A percentile compares a stretch with the other conserved stretches of the same genome.
Evolutionary conservation across 2,329 filamentous ascomycete species (phyloP).

Genomic region (Clarireedia monteithiana): DNA sequence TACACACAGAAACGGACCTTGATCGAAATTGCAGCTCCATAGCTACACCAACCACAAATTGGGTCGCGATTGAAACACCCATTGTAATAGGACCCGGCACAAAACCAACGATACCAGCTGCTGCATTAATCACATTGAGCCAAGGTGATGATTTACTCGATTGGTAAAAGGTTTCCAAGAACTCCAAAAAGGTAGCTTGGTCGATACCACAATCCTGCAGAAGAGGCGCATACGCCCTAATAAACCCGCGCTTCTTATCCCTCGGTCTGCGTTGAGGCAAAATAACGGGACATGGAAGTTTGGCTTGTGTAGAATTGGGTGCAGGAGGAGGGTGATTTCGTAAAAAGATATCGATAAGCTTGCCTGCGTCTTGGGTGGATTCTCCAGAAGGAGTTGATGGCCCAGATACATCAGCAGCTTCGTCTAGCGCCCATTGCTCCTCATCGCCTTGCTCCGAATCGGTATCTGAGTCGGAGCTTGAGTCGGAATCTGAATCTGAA

Average conservation of each 20-base stretch:
- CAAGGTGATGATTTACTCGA: slow-evolving; percentile 33
- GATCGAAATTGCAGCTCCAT: slow-evolving; percentile 29
- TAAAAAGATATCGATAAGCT: slow-evolving; percentile 17
- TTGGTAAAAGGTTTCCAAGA: slow-evolving; percentile 40
- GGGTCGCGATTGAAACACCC: slow-evolving; percentile 36
- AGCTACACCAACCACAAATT: slow-evolving; percentile 35
- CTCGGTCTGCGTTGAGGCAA: slow-evolving; percentile 44
- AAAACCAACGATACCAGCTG: slow-evolving; percentile 29
- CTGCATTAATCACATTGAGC: slow-evolving; percentile 35
- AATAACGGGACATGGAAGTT: slow-evolving; percentile 39
- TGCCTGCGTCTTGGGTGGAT: slow-evolving; percentile 3
- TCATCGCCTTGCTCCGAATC: slow-evolving; percentile 20
- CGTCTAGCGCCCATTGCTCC: slow-evolving; percentile 23
- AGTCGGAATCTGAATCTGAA: slow-evolving; percentile 10
- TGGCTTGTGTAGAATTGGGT: slow-evolving; percentile 5
- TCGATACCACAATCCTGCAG: slow-evolving; percentile 40
- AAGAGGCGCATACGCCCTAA: slow-evolving; percentile 44
- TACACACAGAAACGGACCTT: slow-evolving; percentile 12
- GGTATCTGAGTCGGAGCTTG: slow-evolving; percentile 9
- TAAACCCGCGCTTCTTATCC: slow-evolving; percentile 40
- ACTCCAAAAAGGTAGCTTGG: slow-evolving; percentile 40
- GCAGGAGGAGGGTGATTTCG: slow-evolving; percentile 16
- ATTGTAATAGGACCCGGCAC: slow-evolving; percentile 35
- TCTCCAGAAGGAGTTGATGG: slow-evolving; percentile 4
- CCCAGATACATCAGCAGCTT: slow-evolving; percentile 10